A percentile compares a stretch with the other conserved stretches of the same genome.
Evolutionary conservation across 1,284 basidiomycete species (phyloP).

Genomic region (Stygiomarasmius scandens): DNA sequence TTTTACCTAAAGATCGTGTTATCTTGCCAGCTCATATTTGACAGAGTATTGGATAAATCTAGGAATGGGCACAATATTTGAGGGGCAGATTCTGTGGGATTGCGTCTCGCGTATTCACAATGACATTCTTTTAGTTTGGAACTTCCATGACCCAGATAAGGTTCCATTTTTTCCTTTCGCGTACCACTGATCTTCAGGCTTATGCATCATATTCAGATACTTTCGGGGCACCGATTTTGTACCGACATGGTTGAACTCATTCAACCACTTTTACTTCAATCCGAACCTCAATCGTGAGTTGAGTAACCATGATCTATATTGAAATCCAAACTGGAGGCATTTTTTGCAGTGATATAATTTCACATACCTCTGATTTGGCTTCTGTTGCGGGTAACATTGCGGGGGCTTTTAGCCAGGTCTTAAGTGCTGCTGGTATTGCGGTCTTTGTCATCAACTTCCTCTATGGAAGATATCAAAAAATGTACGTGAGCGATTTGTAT

Average conservation of each 20-base stretch:
- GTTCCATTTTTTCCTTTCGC: background rate
- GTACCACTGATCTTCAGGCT: background rate
- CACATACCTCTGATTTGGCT: background rate
- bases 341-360: background rate
- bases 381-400: background rate
- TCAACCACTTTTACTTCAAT: background rate
- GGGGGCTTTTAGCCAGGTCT: background rate
- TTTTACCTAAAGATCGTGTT: background rate
- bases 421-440: background rate
- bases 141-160: background rate
- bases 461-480: background rate
- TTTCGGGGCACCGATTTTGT: background rate
- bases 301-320: background rate
- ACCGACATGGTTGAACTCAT: background rate
- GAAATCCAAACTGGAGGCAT: background rate
- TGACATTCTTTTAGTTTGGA: background rate
- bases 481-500: background rate
- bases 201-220: background rate
- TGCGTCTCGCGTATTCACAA: background rate
- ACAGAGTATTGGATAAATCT: background rate
- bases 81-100: background rate
- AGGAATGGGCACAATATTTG: background rate
- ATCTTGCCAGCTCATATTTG: background rate
- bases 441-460: background rate
- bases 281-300: background rate